Evolutionary conservation across 1,139 yeast species (phyloP).

Genomic region (Lodderomyces metapsilosis): DNA sequence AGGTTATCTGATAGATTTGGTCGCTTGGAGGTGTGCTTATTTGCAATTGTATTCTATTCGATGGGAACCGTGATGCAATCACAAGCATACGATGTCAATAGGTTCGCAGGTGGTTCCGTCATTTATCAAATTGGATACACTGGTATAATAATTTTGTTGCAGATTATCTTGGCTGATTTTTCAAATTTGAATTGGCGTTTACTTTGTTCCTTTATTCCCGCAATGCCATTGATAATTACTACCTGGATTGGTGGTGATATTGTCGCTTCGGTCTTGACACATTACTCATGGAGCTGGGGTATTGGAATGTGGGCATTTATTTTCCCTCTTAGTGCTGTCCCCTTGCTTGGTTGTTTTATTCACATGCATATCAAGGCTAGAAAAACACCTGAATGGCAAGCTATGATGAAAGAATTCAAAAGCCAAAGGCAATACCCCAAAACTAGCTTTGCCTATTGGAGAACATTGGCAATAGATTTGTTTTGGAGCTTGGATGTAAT

Average conservation of each 20-base stretch:
- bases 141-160: slow-evolving; percentile 55
- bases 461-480: slow-evolving; percentile 21
- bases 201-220: slow-evolving; percentile 60
- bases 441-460: slow-evolving; percentile 15
- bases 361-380: slow-evolving; percentile 60
- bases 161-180: slow-evolving; percentile 60
- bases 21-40: slow-evolving; percentile 52
- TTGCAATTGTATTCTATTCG: slow-evolving; percentile 57
- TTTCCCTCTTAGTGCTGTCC: slow-evolving; percentile 62
- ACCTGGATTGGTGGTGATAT: slow-evolving; percentile 75
- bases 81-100: slow-evolving; percentile 46
- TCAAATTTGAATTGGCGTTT: slow-evolving; percentile 71
- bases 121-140: slow-evolving; percentile 69
- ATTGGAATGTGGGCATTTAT: slow-evolving; percentile 82
- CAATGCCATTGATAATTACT: slow-evolving; percentile 67
- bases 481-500: slow-evolving; percentile 55
- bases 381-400: slow-evolving; percentile 44
- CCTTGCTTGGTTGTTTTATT: slow-evolving; percentile 50
- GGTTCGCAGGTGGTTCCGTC: slow-evolving; percentile 72
- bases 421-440: slow-evolving; percentile 14
- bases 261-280: slow-evolving; percentile 21
- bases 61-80: slow-evolving; percentile 55
- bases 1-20: slow-evolving; percentile 70
- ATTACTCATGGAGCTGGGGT: slow-evolving; percentile 62
- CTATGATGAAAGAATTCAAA: slow-evolving; percentile 25